These are phyloP conservation scores for Apiospora malaysiana DNA, from an alignment of 2,329 filamentous ascomycete genomes.

Conservation along the genomic window DNA sequence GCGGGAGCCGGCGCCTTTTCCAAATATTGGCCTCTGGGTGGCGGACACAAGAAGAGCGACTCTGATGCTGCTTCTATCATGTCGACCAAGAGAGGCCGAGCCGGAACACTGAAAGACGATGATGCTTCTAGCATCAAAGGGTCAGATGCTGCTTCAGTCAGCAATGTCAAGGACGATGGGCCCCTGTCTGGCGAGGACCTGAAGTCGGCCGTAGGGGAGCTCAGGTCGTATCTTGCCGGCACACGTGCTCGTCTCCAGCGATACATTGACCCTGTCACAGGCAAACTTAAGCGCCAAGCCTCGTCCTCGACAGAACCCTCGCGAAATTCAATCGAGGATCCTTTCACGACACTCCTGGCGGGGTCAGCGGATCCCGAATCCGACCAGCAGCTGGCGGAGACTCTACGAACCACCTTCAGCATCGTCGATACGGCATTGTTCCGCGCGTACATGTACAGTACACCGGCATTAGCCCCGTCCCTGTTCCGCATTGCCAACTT, in stretches of 20 bases:
- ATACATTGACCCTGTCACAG: conserved; percentile 66
- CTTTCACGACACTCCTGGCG: conserved; percentile 41
- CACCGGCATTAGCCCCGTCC: conserved; percentile 82
- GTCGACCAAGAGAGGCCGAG: conserved; percentile 59
- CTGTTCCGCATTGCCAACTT: conserved; percentile 97
- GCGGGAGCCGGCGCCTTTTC: conserved; percentile 53
- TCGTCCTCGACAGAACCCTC: conserved; percentile 58
- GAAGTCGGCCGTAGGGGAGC: conserved; percentile 77
- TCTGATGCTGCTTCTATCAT: conserved; percentile 65
- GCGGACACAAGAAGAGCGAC: conserved; percentile 50
- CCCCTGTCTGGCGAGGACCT: conserved; percentile 80
- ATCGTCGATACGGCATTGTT: conserved; percentile 95
- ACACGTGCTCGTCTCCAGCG: conserved; percentile 72
- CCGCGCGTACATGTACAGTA: conserved; percentile 91
- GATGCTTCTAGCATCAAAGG: conserved; percentile 61
- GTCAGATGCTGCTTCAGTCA: not conserved
- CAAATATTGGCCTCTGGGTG: conserved; percentile 56
- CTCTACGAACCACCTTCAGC: conserved; percentile 77
- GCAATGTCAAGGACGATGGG: not conserved
- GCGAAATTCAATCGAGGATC: conserved; percentile 47
- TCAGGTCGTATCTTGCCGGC: conserved; percentile 88
- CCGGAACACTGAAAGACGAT: conserved; percentile 49
- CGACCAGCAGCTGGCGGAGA: conserved; percentile 69
- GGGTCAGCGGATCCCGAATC: conserved; percentile 52
- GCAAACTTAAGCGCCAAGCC: conserved; percentile 61